Base-by-base conservation (phyloP, 768 basidiomycete genomes). In the Leccinellum rugosiceps region DNA sequence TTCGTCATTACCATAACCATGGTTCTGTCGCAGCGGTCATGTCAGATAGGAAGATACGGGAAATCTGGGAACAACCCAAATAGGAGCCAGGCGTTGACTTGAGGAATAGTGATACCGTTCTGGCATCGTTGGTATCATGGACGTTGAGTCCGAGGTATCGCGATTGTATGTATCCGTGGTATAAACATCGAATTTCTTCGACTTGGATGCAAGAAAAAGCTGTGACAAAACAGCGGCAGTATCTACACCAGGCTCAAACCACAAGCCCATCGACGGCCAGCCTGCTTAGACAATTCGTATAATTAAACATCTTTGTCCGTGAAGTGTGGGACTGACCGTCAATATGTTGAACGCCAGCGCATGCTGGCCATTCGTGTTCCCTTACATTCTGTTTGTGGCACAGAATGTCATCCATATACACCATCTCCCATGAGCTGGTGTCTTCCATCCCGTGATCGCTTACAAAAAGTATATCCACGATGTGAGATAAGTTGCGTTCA, bases 391-490 rank as follows among this genome's bases (percentile, higher is more conserved):
- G 44, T 30, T 59, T 49, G 28, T 31, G 50, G n/a, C 66, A 65
- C 15, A 66, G 48, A 44, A 65, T 55, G 41, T 68, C 89, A 66
- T 94, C 91, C 62, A 95, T 79, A 69, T 86, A 19, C 21, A 95
- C 75, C 43, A 81, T 77, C 51, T 87, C 82, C 3, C 86, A 86
- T 60, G 89, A 80, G 63, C 83, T 84, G 6, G 91, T 94, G 64
- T 90, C 89, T 10, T 87, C 86, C 89, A 92, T 94, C 10, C 90
- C 90, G 62, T 92, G 88, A 68, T 92, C 89, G 63, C 86, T 88
- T 58, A 95, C 92, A 61, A 94, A 91, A 21, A 95, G 77, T 51
- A 95, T 76, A 69, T 95, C 90, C 13, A 94, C 86, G 8, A 94
- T 87, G 50, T 87, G 81, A 0, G 83, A 84, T 34, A 95, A 77